These are phyloP conservation scores for Triticum monococcum DNA, from an alignment of 176 grass and related monocot species.

Conservation along the genomic window DNA sequence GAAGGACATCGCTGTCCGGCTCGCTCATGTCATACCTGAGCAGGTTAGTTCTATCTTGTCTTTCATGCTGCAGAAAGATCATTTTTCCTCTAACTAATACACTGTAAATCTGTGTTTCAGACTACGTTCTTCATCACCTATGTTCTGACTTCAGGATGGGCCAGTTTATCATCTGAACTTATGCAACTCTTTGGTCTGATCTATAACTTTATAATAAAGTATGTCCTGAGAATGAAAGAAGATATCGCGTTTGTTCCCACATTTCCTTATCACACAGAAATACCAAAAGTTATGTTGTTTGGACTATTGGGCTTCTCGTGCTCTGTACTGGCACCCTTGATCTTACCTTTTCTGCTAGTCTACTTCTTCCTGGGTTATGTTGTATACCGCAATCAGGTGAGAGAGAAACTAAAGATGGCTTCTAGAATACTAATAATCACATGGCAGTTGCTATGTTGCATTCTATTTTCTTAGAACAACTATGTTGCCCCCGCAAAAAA, in stretches of 20 bases:
- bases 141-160: slow-evolving; percentile 97
- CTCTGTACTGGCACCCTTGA: slow-evolving; percentile 80
- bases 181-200: slow-evolving; percentile 85
- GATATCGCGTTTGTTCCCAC: slow-evolving; percentile 60
- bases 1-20: slow-evolving; percentile 62
- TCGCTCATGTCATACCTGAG: slow-evolving; percentile 79
- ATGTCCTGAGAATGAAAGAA: slow-evolving; percentile 61
- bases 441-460: neutral
- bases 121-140: slow-evolving; percentile 97
- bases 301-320: slow-evolving; percentile 90
- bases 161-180: slow-evolving; percentile 86
- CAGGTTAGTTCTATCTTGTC: slow-evolving; percentile 52
- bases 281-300: slow-evolving; percentile 84
- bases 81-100: neutral
- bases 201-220: slow-evolving; percentile 79
- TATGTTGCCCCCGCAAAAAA: neutral
- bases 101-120: slow-evolving; percentile 46
- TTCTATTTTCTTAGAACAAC: neutral
- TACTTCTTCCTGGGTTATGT: slow-evolving; percentile 94
- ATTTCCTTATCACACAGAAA: slow-evolving; percentile 92
- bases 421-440: neutral
- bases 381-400: slow-evolving; percentile 94
- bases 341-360: slow-evolving; percentile 86
- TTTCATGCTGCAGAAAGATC: slow-evolving; percentile 9
- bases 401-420: slow-evolving; percentile 11